Base-by-base conservation (phyloP, 1,284 basidiomycete species). In the Puccinia triticina region DNA sequence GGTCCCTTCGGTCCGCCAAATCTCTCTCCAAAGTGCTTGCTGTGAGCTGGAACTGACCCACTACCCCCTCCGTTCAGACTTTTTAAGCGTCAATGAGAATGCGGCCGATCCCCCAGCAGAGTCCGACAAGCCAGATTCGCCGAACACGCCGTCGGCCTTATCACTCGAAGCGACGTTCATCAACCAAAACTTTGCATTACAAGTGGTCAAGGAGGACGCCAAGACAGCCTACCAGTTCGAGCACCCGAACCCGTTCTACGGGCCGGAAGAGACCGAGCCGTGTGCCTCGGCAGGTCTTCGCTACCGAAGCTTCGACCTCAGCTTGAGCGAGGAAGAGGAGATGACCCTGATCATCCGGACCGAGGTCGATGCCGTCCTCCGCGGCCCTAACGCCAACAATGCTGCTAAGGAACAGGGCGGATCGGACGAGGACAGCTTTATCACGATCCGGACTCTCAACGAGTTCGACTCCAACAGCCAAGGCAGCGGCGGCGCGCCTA, bases 131-230 rank as follows among this genome's bases (percentile, higher is more conserved):
- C 90, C 91, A 10, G 94, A 95, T 18, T 90, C 92, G 0, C 95
- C 98, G 89, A 99, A 99, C 89, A 92, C 94, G 18, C 94, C 96
- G 1, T 94, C 94, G 0, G 95, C 94, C 0, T 90, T 99, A 72
- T 96, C 95, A 1, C 90, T 99, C 66, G 97, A 99, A 88, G 97
- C 97, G 16, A 98, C 96, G 48, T 99, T 97, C 88, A 94, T 99
- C 90, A 98, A 98, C 89, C 95, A 98, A 88, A 98, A 98, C 89
- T 99, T 98, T 87, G 92, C 93, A 43, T 97, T 96, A 90, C 97
- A 99, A 88, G 92, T 95, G 71, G 96, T 97, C 81, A 90, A 91
- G 84, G 94, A 96, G 87, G 90, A 88, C 61, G 91, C 92, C 11
- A 84, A 83, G 43, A 76, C 83, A 77, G 87, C 84, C 69, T 89